Evolutionary conservation across 768 basidiomycete species (phyloP).

Genomic region (Boletus bicolor): DNA sequence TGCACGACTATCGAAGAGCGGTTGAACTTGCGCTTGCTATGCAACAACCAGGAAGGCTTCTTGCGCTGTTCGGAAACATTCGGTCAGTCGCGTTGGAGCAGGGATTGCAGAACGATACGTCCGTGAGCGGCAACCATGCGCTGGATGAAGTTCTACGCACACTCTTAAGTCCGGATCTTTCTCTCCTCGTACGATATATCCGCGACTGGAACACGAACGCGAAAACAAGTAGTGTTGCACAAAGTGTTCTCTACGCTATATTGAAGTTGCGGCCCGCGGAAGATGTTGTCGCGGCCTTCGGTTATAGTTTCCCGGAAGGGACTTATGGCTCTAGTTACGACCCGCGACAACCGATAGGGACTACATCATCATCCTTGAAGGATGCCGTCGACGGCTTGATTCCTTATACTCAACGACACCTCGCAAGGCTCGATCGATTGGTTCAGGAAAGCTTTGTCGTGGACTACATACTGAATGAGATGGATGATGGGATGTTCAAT

Average conservation of each 20-base stretch:
- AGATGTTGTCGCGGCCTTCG: constrained; percentile 68
- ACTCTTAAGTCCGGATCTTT: constrained; percentile 70
- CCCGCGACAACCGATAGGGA: constrained; percentile 26
- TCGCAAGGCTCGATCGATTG: constrained; percentile 76
- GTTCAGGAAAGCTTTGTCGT: constrained; percentile 96
- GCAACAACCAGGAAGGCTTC: constrained; percentile 87
- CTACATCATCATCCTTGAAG: constrained; percentile 41
- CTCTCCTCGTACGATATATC: constrained; percentile 75
- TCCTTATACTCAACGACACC: constrained; percentile 94
- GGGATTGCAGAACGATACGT: constrained; percentile 12
- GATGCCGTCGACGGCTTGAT: constrained; percentile 84
- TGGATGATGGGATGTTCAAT: constrained; percentile 77
- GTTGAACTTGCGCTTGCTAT: constrained; percentile 90
- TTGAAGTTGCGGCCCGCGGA: constrained; percentile 74
- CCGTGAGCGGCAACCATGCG: constrained; percentile 64
- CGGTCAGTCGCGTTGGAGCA: constrained; percentile 30
- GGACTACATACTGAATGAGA: constrained; percentile 84
- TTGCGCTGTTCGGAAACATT: constrained; percentile 73
- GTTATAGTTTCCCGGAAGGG: constrained; percentile 17
- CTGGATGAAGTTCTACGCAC: constrained; percentile 82
- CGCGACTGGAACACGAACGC: constrained; percentile 95
- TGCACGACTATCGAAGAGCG: constrained; percentile 88
- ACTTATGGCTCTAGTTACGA: constrained; percentile 23
- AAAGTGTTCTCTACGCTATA: constrained; percentile 76
- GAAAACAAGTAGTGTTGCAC: constrained; percentile 83